Conservation (phyloP, 2,329 filamentous ascomycete genomes). For the Fusarium napiforme region DNA sequence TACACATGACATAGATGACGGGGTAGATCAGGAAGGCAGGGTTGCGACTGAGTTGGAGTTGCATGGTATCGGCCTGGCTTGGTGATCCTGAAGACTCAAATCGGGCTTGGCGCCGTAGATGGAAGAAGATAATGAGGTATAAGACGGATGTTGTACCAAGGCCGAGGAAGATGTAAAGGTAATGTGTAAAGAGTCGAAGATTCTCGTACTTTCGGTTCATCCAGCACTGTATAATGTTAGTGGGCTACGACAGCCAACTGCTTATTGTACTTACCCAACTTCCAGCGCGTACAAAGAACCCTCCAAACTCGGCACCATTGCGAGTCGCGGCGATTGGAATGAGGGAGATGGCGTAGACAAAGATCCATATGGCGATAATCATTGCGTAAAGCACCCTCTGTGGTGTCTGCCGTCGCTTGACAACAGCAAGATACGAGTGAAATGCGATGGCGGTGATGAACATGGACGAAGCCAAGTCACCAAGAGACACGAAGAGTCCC, state of each 20-base stretch:
- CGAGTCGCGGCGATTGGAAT: conserved; percentile 59
- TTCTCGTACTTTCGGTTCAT: conserved; percentile 64
- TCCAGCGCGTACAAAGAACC: conserved; percentile 71
- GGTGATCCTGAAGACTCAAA: conserved; percentile 5
- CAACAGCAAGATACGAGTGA: conserved; percentile 73
- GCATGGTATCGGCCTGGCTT: conserved; percentile 21
- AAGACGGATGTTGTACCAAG: conserved; percentile 53
- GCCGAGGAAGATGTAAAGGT: conserved; percentile 69
- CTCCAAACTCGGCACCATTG: conserved; percentile 55
- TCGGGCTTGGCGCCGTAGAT: conserved; percentile 47
- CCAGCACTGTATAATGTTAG: conserved; percentile 64
- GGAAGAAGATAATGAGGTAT: conserved; percentile 55
- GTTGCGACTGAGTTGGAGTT: conserved; percentile 49
- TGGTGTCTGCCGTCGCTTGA: conserved; percentile 64
- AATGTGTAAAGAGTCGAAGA: conserved; percentile 70
- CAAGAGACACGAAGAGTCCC: conserved; percentile 75
- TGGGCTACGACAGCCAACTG: fast-evolving
- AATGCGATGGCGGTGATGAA: conserved; percentile 80
- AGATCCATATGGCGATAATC: conserved; percentile 65
- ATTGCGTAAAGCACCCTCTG: conserved; percentile 60
- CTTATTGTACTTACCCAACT: conserved; percentile 62
- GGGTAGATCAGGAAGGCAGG: conserved; percentile 74
- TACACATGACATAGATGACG: conserved; percentile 75
- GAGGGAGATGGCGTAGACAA: conserved; percentile 67
- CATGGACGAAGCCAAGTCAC: conserved; percentile 72